phyloP scores from a whole-genome alignment of 2,329 filamentous ascomycete species.

The Alternaria arbusti region DNA sequence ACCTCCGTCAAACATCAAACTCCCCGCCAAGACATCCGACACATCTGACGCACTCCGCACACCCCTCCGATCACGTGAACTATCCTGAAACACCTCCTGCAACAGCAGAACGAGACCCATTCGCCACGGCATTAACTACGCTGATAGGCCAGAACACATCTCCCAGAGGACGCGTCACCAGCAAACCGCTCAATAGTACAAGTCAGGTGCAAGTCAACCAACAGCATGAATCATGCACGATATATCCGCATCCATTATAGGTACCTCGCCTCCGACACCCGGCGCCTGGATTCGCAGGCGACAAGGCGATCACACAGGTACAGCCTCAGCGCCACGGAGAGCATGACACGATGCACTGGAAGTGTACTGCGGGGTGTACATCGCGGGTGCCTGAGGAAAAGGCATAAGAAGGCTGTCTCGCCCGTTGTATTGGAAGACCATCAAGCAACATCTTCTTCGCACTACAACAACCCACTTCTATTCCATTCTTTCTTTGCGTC shows the following conservation, averaged over 20 bases:
- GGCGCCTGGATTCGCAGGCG: not conserved
- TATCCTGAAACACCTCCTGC: slow-evolving; percentile 9
- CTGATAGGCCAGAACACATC: not conserved
- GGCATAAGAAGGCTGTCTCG: not conserved
- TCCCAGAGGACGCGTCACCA: not conserved
- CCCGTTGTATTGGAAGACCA: not conserved
- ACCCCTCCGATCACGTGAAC: slow-evolving; percentile 1
- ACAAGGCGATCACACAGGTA: slow-evolving; percentile 22
- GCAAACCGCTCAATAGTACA: not conserved
- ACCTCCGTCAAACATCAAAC: not conserved
- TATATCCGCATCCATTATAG: not conserved
- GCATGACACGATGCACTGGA: not conserved
- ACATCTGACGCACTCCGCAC: slow-evolving; percentile 3
- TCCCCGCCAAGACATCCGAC: slow-evolving; percentile 1
- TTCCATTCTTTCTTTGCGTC: slow-evolving; percentile 30
- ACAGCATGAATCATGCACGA: not conserved
- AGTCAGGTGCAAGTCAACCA: not conserved
- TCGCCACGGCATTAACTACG: not conserved
- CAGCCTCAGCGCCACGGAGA: not conserved
- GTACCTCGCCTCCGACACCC: not conserved
- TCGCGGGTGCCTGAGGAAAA: not conserved
- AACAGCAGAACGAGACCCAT: not conserved
- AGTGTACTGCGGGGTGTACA: not conserved
- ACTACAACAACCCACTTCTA: not conserved
- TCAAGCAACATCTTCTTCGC: not conserved